Evolutionary conservation across 495 filamentous ascomycete species (phyloP), one percentile per base, ranked within the genome.

Genomic region (Letharia lupina): DNA sequence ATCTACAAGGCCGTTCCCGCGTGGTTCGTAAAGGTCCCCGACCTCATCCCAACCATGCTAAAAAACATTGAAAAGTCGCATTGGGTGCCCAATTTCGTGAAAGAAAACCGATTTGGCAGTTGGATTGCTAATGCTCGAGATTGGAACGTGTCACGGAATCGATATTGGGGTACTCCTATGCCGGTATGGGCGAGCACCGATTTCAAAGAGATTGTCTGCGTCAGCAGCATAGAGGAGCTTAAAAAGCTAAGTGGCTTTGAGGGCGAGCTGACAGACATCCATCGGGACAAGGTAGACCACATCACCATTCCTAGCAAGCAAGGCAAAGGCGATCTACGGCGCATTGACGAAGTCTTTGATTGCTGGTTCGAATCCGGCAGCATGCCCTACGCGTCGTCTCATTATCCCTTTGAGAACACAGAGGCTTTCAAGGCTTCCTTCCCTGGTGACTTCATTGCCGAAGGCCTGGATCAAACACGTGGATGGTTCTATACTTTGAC

Each of bases 401-500:
- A 98, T 74, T 98, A 96, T 75, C 94, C 94, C 5, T 98, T 98
- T 73, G 91, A 96, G 75, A 94, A 94, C 72, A 82, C 86, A 70
- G 90, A 95, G 12, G 78, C 87, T 42, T 97, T 98, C 70, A 83
- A 90, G 66, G 81, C 86, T 57, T 82, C 84, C 37, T 98, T 96
- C 78, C 94, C 95, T 1, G 93, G 90, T 63, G 91, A 98, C 73
- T 98, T 98, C 77, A 96, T 98, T 73, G 92, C 94, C 0, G 94
- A 98, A 78, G 94, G 94, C 63, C 79, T 98, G 41, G 94, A 96
- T 74, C 91, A 96, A 76, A 95, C 93, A 4, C 84, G 95, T 73
- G 94, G 94, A 48, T 98, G 94, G 94, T 98, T 98, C 79, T 98
- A 98, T 74, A 97, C 94, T 1, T 75, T 98, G 61, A 83, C 89